Conservation (phyloP, 495 filamentous ascomycete genomes). For the Aspergillus asperescens region DNA sequence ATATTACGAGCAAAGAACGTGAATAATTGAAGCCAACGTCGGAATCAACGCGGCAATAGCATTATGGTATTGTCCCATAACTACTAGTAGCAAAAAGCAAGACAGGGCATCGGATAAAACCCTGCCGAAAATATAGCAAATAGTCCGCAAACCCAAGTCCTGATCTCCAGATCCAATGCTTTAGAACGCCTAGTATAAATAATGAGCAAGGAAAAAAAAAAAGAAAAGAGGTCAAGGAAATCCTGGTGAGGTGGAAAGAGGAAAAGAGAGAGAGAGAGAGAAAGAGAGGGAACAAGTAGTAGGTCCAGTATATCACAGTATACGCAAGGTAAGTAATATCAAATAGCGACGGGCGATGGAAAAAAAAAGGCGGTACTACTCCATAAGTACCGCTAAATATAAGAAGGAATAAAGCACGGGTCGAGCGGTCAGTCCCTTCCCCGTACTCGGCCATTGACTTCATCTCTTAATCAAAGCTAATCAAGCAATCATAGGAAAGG, state of each 20-base stretch:
- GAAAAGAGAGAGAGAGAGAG: constrained; percentile 18
- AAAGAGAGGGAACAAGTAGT: constrained; percentile 10
- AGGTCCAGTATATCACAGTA: constrained; percentile 24
- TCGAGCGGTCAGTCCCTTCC: constrained; percentile 27
- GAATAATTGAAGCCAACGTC: not conserved
- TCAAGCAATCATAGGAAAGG: constrained; percentile 22
- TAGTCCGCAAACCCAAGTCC: constrained; percentile 24
- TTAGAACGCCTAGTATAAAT: constrained; percentile 28
- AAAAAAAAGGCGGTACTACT: constrained; percentile 16
- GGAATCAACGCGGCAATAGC: constrained; percentile 8
- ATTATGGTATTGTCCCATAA: constrained; percentile 22
- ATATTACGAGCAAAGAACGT: not conserved
- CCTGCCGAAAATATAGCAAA: constrained; percentile 20
- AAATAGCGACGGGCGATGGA: constrained; percentile 13
- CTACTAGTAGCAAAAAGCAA: constrained; percentile 17
- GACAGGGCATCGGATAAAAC: constrained; percentile 12
- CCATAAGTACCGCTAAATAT: constrained; percentile 4
- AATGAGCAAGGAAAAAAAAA: constrained; percentile 22
- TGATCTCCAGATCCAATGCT: constrained; percentile 36
- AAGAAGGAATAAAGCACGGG: constrained; percentile 24
- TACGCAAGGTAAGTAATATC: constrained; percentile 10
- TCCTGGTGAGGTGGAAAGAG: constrained; percentile 17
- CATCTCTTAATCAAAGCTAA: constrained; percentile 31
- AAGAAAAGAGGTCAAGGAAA: constrained; percentile 23
- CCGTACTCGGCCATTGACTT: constrained; percentile 44